phyloP scores from a whole-genome alignment of 345 rosid genomes.

The Eucalyptus brandiana region DNA sequence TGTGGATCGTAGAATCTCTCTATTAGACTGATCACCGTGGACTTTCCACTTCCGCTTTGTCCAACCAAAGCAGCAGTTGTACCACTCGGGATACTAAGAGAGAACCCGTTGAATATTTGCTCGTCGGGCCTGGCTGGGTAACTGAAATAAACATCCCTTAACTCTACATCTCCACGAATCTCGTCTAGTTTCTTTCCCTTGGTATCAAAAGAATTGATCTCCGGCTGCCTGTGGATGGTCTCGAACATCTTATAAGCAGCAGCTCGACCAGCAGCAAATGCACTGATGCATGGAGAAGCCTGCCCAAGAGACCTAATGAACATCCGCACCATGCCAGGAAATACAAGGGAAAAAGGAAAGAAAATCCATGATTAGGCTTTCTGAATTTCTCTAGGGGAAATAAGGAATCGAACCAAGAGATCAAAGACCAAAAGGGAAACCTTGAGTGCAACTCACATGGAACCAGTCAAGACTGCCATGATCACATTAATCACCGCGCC shows the following conservation, averaged over 20 bases:
- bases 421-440: background rate
- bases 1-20: constrained; percentile 26
- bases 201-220: constrained; percentile 16
- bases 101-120: constrained; percentile 14
- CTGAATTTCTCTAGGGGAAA: background rate
- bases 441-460: constrained; percentile 35
- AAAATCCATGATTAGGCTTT: background rate
- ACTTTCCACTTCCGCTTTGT: constrained; percentile 32
- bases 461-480: constrained; percentile 58
- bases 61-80: constrained; percentile 26
- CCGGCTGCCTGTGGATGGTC: constrained; percentile 14
- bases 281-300: constrained; percentile 19
- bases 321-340: background rate
- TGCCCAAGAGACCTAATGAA: constrained; percentile 28
- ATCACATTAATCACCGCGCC: constrained; percentile 65
- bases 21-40: constrained; percentile 16
- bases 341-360: background rate
- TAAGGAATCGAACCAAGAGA: background rate
- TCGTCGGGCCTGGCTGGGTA: constrained; percentile 32
- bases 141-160: constrained; percentile 14
- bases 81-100: constrained; percentile 13
- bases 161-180: constrained; percentile 15
- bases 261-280: constrained; percentile 26
- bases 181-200: constrained; percentile 8
- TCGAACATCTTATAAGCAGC: constrained; percentile 27